Evolutionary conservation across 108 stramenopile species (phyloP).

Genomic region (Pseudonitzschia multiseries): DNA sequence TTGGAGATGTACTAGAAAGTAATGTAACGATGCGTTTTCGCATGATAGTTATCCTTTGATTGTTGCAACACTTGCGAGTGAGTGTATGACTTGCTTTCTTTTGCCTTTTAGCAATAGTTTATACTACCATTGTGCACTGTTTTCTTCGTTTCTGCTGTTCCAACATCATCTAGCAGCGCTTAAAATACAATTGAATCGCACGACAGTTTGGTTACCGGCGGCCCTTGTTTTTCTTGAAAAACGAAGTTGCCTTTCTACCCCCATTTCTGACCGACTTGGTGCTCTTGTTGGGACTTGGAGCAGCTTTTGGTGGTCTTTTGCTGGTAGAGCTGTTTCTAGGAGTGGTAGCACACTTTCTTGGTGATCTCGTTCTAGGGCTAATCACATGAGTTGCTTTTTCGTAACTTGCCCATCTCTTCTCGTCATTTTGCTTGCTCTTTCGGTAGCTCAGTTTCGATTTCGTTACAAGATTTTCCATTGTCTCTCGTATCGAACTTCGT

Average conservation of each 20-base stretch:
- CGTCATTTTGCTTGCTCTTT: background rate
- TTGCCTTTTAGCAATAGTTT: too few relatives aligned
- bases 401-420: slow-evolving; percentile 20
- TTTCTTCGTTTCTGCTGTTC: background rate
- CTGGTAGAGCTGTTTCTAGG: background rate
- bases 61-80: too few relatives aligned
- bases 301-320: background rate
- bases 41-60: too few relatives aligned
- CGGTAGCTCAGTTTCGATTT: slow-evolving; percentile 18
- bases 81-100: too few relatives aligned
- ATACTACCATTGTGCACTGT: too few relatives aligned
- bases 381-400: background rate
- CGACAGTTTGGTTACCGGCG: background rate
- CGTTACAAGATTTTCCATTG: slow-evolving; percentile 29
- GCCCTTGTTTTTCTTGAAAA: slow-evolving; percentile 11
- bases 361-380: too few relatives aligned
- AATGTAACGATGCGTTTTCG: too few relatives aligned
- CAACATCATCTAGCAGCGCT: too few relatives aligned
- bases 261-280: too few relatives aligned
- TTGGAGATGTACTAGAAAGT: too few relatives aligned
- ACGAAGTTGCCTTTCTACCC: background rate
- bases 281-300: background rate
- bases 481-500: slow-evolving; percentile 34
- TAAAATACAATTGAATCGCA: background rate
- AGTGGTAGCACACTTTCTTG: background rate